A percentile compares a stretch with the other conserved stretches of the same genome.
Evolutionary conservation across 495 filamentous ascomycete genomes (phyloP).

Genomic region (Chaetomium tenue): DNA sequence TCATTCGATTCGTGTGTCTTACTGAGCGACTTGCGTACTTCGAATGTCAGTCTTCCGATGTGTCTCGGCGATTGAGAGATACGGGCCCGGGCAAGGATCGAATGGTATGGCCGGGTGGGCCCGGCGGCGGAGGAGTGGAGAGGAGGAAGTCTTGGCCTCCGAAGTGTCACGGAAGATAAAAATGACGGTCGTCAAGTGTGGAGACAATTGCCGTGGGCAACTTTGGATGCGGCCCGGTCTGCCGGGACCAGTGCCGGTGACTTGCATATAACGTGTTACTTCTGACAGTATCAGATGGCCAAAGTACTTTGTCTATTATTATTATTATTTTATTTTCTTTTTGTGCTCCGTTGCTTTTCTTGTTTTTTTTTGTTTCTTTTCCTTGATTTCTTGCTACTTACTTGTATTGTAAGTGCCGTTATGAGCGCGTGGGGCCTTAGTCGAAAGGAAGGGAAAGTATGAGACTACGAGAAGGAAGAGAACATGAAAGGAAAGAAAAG

Average conservation of each 20-base stretch:
- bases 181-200: background rate
- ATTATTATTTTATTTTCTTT: too few species aligned
- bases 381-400: too few species aligned
- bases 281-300: background rate
- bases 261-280: background rate
- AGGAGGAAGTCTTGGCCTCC: slow-evolving; percentile 25
- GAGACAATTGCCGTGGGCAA: background rate
- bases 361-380: too few species aligned
- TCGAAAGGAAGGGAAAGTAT: too few species aligned
- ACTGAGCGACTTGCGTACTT: background rate
- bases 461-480: too few species aligned
- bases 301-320: too few species aligned
- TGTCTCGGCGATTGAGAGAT: slow-evolving; percentile 5
- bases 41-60: slow-evolving; percentile 3
- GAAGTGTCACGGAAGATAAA: slow-evolving; percentile 28
- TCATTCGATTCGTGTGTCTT: background rate
- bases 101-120: slow-evolving; percentile 10
- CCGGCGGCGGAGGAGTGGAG: slow-evolving; percentile 22
- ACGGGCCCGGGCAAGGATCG: background rate
- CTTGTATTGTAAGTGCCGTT: too few species aligned
- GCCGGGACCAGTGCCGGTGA: too few species aligned
- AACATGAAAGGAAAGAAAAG: too few species aligned
- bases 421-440: too few species aligned
- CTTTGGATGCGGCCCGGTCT: too few species aligned
- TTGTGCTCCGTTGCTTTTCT: too few species aligned